Conservation (phyloP, 2,329 filamentous ascomycete species). For the Fusarium bactridioides region DNA sequence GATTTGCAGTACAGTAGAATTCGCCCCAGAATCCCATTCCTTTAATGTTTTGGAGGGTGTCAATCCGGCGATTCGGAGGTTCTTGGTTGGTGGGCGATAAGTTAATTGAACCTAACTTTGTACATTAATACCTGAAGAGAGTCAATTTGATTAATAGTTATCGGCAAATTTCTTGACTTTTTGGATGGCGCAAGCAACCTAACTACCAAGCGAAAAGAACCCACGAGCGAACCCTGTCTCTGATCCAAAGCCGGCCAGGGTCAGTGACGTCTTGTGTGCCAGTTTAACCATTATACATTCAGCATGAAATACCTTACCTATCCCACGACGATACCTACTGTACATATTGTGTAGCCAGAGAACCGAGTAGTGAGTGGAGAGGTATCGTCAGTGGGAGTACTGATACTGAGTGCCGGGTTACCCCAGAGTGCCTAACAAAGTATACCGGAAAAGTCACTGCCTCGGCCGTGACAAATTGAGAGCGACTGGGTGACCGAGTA, state of each 20-base stretch:
- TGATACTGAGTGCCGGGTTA: conserved; percentile 33
- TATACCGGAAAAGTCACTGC: neutral
- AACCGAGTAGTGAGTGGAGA: conserved; percentile 1
- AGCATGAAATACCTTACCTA: neutral
- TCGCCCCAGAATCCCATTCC: conserved; percentile 35
- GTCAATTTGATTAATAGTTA: neutral
- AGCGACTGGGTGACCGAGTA: conserved; percentile 41
- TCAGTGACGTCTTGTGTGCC: conserved; percentile 19
- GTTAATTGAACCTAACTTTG: neutral
- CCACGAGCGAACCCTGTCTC: conserved; percentile 26
- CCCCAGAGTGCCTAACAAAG: conserved; percentile 37
- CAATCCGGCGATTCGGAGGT: conserved; percentile 23
- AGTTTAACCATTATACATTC: neutral
- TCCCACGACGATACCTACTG: neutral
- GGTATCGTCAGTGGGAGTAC: conserved; percentile 24
- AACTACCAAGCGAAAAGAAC: conserved; percentile 17
- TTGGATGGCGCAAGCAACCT: conserved; percentile 38
- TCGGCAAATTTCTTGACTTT: conserved; percentile 22
- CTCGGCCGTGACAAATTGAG: conserved; percentile 25
- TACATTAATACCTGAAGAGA: neutral
- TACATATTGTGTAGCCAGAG: conserved; percentile 21
- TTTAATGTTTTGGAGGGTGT: conserved; percentile 32
- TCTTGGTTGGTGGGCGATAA: neutral
- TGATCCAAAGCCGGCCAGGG: conserved; percentile 35
- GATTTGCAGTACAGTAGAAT: conserved; percentile 42